Percentiles rank a stretch among this genome's conserved stretches.
These are phyloP conservation scores for Pontederia paniculata DNA, from an alignment of 176 grass and related monocot genomes.

Conservation along the genomic window DNA sequence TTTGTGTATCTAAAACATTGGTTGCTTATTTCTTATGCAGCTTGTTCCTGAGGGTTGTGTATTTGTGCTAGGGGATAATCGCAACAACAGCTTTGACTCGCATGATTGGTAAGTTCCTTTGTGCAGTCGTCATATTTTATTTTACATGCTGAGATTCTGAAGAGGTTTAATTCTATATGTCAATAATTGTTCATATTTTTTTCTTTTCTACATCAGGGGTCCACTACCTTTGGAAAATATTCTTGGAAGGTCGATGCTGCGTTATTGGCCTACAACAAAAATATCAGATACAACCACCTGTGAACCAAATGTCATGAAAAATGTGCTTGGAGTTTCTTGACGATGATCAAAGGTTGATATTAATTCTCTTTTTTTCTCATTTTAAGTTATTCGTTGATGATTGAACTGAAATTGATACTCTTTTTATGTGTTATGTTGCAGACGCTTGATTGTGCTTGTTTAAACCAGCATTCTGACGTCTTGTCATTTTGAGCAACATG, in stretches of 20 bases:
- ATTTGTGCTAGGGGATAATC: constrained; percentile 90
- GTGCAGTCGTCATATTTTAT: not conserved
- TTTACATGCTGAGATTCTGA: not conserved
- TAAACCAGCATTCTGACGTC: too few relatives aligned
- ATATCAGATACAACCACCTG: constrained; percentile 83
- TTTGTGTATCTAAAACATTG: constrained; percentile 6
- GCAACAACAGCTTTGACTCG: constrained; percentile 93
- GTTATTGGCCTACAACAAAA: constrained; percentile 90
- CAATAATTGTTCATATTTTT: not conserved
- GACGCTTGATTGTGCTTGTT: too few relatives aligned
- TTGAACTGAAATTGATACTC: too few relatives aligned
- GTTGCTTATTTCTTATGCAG: constrained; percentile 30
- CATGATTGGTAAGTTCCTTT: constrained; percentile 70
- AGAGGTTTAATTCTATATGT: not conserved
- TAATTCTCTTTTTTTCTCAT: too few relatives aligned
- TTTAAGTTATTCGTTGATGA: too few relatives aligned
- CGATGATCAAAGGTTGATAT: not conserved
- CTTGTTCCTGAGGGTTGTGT: constrained; percentile 62
- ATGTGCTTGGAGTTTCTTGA: constrained; percentile 32
- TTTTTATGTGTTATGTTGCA: too few relatives aligned
- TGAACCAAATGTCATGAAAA: constrained; percentile 2
- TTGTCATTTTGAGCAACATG: too few relatives aligned
- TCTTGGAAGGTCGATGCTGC: constrained; percentile 72
- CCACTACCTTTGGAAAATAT: constrained; percentile 74
- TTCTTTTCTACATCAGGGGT: constrained; percentile 50